Evolutionary conservation across 1,284 basidiomycete species (phyloP), one percentile per base, ranked within the genome.

Genomic region (Chiua sp.): DNA sequence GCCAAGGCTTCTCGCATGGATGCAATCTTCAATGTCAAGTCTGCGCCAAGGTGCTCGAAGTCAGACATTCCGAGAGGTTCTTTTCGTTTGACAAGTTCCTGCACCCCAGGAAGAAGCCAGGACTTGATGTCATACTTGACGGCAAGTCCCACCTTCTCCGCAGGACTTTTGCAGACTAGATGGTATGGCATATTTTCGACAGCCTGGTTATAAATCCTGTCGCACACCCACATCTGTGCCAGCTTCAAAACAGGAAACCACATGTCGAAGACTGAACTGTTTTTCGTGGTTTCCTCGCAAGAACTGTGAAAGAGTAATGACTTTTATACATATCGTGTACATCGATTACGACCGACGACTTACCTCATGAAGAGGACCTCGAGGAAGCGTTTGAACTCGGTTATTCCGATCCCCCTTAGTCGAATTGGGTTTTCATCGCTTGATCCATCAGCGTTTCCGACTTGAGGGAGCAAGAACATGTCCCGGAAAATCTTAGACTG

Each of bases 101-200:
- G 54, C 30, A 74, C 22, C 44, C 55, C 72, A 16, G 61, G 63
- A 39, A 71, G 22, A 10, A 72, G 55, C 65, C 69, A 70, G 18
- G 50, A 50, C 35, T 56, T 56, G 32, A 70, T 57, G 10, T 64
- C 56, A 16, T 68, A 58, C 33, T 58, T 56, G 15, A 59, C 50
- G 11, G 72, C 70, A 26, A 70, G 50, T 11, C 16, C 68, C 28
- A 72, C 63, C 53, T 68, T 73, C 33, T 74, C 69, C n/a, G 39
- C 51, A 10, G 59, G 30, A 11, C 28, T 6, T 51, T 49, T 63
- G 52, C 5, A 0, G 15, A 59, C 28, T 26, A 35, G 47, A 16
- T 33, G 28, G 58, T 66, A 71, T 39, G 63, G 54, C 59, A 73
- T 53, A 3, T 58, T 54, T 39, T 53, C 18, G n/a, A 56, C 15